Base-by-base conservation (phyloP, 192 early-diverging fungal species). In the Podochytrium sp. region DNA sequence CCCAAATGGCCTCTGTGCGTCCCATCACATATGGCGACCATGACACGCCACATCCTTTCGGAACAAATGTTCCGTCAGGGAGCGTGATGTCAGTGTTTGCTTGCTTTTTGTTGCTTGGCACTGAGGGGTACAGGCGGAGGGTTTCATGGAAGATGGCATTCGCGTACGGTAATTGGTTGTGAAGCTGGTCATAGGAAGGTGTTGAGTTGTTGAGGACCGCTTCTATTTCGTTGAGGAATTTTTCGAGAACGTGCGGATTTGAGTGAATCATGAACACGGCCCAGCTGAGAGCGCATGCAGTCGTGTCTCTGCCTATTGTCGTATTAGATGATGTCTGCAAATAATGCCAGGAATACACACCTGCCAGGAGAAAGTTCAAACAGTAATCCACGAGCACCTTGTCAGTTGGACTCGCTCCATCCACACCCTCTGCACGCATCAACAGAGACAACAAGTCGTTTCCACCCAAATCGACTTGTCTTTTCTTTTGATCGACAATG, bases 111-210 rank as follows among this genome's bases (percentile, higher is more conserved):
- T 92, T 83, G 1, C 27, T 34, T 3, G 91, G 92, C 1, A 93
- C 90, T 30, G 85, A 78, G 42, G 92, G 91, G 74, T 89, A 83
- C 30, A 92, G 62, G 7, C 92, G 82, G 25, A 92, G 71, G 12
- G 85, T 78, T 78, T 93, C 92, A 27, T 73, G 57, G 63, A 90
- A 89, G 16, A 83, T 77, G 2, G 86, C 87, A 1, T 69, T 78
- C 3, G 84, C 80, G 77, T 90, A 88, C 55, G 76, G 81, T 78
- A 88, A 73, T 18, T 79, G 71, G 18, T 77, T 61, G 37, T 65
- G 75, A n/a, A 80, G 52, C 43, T 77, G 50, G 12, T 84, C 83
- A 55, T 81, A 84, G 25, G 71, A 64, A 10, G 76, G 78, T 0
- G 7, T 12, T 12, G 6, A 30, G 16, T n/a, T 29, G 29, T 64